Percentiles rank a stretch among this genome's conserved stretches.
phyloP scores from a whole-genome alignment of 192 early-diverging fungal genomes.

The Coemansia sp. region DNA sequence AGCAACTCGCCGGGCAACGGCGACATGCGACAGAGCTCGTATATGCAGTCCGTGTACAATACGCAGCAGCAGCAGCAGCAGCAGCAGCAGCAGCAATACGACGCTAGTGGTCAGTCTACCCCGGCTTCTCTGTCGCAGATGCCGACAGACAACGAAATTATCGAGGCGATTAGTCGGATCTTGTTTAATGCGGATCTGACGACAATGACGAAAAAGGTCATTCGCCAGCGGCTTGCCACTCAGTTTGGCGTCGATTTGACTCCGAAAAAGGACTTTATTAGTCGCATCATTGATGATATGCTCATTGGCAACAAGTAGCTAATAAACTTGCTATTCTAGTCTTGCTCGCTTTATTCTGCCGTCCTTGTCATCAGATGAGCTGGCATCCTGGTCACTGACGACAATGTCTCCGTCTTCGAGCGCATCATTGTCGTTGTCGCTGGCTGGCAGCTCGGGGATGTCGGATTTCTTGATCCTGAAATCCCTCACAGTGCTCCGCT shows the following conservation, averaged over 20 bases:
- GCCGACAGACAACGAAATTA: constrained; percentile 72
- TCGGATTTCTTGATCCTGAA: constrained; percentile 64
- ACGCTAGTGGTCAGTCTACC: constrained; percentile 1
- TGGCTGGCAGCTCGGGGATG: constrained; percentile 20
- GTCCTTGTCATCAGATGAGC: not conserved
- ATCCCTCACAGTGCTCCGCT: constrained; percentile 75
- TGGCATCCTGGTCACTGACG: not conserved
- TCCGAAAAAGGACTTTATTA: constrained; percentile 70
- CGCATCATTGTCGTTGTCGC: constrained; percentile 4
- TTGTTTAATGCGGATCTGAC: constrained; percentile 70
- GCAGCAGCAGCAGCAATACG: constrained; percentile 1
- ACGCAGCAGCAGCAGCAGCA: too few species aligned
- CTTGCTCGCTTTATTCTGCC: not conserved
- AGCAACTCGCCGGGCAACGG: not conserved
- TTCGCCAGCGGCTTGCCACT: constrained; percentile 66
- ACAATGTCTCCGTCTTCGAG: not conserved
- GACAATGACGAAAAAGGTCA: constrained; percentile 77
- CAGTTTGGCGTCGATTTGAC: constrained; percentile 71
- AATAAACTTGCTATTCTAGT: not conserved
- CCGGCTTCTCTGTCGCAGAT: not conserved
- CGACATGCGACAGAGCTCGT: constrained; percentile 8
- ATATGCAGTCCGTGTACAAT: constrained; percentile 5
- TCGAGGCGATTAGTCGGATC: constrained; percentile 65
- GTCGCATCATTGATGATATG: constrained; percentile 57
- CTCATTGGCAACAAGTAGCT: constrained; percentile 12